phyloP scores from a whole-genome alignment of 768 basidiomycete species.

The Auriscalpium microsporum region DNA sequence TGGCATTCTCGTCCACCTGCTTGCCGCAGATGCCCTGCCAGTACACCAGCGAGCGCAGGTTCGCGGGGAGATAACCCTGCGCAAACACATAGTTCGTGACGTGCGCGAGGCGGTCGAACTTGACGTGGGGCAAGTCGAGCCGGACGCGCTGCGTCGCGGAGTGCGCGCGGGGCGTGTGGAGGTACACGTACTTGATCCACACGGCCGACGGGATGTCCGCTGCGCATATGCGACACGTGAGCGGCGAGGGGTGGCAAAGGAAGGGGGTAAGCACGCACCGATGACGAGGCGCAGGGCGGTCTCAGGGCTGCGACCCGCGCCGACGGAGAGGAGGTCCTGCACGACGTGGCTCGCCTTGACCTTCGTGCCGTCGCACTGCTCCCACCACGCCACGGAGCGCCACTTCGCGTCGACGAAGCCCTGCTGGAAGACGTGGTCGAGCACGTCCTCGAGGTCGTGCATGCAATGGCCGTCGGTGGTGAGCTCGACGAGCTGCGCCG shows the following conservation, averaged over 20 bases:
- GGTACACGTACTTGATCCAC: conserved; percentile 39
- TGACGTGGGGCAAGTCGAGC: conserved; percentile 24
- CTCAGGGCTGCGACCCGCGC: conserved; percentile 34
- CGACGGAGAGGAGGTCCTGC: conserved; percentile 29
- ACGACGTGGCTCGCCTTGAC: conserved; percentile 28
- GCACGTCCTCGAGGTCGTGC: conserved; percentile 38
- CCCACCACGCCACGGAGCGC: conserved; percentile 37
- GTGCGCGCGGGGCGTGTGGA: conserved; percentile 23
- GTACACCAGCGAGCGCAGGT: conserved; percentile 30
- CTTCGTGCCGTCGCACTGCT: conserved; percentile 29
- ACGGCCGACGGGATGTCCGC: conserved; percentile 32
- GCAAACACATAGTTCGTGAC: conserved; percentile 40
- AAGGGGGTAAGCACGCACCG: conserved; percentile 23
- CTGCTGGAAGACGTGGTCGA: conserved; percentile 36
- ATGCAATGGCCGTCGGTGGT: conserved; percentile 33
- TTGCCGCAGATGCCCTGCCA: conserved; percentile 34
- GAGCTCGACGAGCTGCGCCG: conserved; percentile 41
- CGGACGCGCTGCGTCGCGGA: conserved; percentile 36
- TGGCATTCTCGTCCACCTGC: conserved; percentile 21
- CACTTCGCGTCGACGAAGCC: conserved; percentile 39
- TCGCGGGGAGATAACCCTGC: conserved; percentile 29
- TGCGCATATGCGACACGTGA: conserved; percentile 13
- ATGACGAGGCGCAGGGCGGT: conserved; percentile 38
- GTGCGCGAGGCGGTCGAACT: conserved; percentile 34
- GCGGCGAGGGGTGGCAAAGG: background rate